A percentile compares a stretch with the other conserved stretches of the same genome.
Conservation (phyloP, 192 early-diverging fungal species). For the Coemansia sp. region DNA sequence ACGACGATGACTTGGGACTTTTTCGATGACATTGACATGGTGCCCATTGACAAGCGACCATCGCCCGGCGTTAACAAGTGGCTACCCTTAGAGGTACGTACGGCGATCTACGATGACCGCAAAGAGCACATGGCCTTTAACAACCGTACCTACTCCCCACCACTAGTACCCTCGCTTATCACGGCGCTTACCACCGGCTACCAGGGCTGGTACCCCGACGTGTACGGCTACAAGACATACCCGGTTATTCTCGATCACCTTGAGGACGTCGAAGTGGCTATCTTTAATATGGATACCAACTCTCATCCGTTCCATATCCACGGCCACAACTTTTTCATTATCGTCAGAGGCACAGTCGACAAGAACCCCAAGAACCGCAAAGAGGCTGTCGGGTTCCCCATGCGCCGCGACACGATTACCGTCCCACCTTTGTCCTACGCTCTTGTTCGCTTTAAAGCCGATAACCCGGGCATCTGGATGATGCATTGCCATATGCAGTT, state of each 20-base stretch:
- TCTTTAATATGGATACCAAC: constrained; percentile 77
- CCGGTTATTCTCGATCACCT: constrained; percentile 65
- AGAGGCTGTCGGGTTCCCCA: constrained; percentile 16
- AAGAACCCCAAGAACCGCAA: constrained; percentile 30
- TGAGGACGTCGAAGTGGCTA: constrained; percentile 69
- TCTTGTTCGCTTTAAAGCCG: constrained; percentile 72
- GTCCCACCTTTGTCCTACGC: constrained; percentile 64
- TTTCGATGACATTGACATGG: constrained; percentile 65
- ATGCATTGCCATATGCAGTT: constrained; percentile 81
- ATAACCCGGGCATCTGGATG: constrained; percentile 87
- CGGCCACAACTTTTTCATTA: constrained; percentile 83
- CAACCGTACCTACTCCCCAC: constrained; percentile 65
- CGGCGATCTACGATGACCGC: constrained; percentile 68
- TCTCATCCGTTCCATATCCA: constrained; percentile 86
- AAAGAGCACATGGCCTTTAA: constrained; percentile 81
- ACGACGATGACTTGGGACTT: constrained; percentile 50
- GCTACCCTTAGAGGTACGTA: constrained; percentile 62
- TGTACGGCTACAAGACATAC: constrained; percentile 69
- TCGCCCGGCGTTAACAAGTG: constrained; percentile 45
- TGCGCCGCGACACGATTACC: constrained; percentile 75
- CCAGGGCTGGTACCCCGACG: constrained; percentile 58
- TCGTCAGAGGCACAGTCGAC: constrained; percentile 57
- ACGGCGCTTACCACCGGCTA: constrained; percentile 67
- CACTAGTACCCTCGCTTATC: constrained; percentile 69
- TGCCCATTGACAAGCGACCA: constrained; percentile 53